A percentile compares a stretch with the other conserved stretches of the same genome.
These are phyloP conservation scores for Lasiosphaeris hirsuta DNA, from an alignment of 495 filamentous ascomycete genomes.

Conservation along the genomic window DNA sequence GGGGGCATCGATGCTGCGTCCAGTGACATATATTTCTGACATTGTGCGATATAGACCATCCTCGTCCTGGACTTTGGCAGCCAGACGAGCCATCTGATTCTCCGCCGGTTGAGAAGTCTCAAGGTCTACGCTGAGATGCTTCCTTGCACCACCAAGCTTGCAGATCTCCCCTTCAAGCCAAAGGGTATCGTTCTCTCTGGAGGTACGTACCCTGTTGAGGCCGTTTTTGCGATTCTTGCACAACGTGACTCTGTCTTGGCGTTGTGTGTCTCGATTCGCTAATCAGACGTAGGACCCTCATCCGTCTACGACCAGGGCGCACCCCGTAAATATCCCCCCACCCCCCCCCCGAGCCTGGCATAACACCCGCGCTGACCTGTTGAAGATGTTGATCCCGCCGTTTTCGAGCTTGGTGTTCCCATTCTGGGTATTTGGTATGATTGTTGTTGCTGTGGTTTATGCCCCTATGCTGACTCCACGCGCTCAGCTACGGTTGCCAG, in stretches of 20 bases:
- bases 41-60: slow-evolving; percentile 12
- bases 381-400: slow-evolving; percentile 62
- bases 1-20: background rate
- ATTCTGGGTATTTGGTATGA: slow-evolving; percentile 67
- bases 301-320: slow-evolving; percentile 64
- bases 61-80: slow-evolving; percentile 18
- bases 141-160: slow-evolving; percentile 83
- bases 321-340: slow-evolving; percentile 47
- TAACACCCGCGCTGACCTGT: slow-evolving; percentile 11
- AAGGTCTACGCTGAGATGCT: slow-evolving; percentile 91
- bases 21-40: background rate
- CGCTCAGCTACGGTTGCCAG: slow-evolving; percentile 17
- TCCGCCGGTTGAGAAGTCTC: slow-evolving; percentile 37
- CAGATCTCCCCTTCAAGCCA: slow-evolving; percentile 74
- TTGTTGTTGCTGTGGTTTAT: background rate
- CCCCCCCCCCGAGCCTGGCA: background rate
- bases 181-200: slow-evolving; percentile 79
- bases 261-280: background rate
- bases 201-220: slow-evolving; percentile 34
- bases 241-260: background rate
- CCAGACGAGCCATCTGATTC: slow-evolving; percentile 15
- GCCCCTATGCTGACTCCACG: slow-evolving; percentile 3
- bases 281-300: slow-evolving; percentile 6
- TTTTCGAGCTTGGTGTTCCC: slow-evolving; percentile 66
- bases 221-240: background rate